phyloP scores from a whole-genome alignment of 305 asterid genomes.

The Caryopteris hybrid region DNA sequence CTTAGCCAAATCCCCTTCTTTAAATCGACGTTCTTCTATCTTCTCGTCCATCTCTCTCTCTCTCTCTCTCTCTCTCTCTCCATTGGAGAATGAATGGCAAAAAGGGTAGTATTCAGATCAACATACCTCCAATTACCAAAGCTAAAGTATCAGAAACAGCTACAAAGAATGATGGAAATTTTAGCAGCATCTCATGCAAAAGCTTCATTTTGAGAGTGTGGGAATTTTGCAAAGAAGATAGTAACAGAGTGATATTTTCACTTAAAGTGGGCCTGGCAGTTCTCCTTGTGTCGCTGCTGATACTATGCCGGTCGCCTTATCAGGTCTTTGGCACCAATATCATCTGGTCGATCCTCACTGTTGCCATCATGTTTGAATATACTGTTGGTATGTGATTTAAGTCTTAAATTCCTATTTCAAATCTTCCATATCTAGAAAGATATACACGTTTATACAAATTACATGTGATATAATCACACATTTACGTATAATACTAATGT shows the following conservation, averaged over 20 bases:
- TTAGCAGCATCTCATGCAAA: slow-evolving; percentile 16
- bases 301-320: slow-evolving; percentile 46
- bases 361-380: slow-evolving; percentile 68
- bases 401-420: too few relatives aligned
- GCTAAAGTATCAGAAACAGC: slow-evolving; percentile 18
- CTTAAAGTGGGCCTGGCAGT: slow-evolving; percentile 66
- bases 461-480: not conserved
- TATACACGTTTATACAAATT: too few relatives aligned
- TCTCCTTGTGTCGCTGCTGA: slow-evolving; percentile 52
- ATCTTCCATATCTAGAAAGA: too few relatives aligned
- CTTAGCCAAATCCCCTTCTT: slow-evolving; percentile 28
- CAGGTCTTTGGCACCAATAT: slow-evolving; percentile 50
- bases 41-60: too few relatives aligned
- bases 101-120: slow-evolving; percentile 43
- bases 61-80: too few relatives aligned
- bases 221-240: slow-evolving; percentile 57
- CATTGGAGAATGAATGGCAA: slow-evolving; percentile 52
- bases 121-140: slow-evolving; percentile 36
- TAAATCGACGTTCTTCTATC: slow-evolving; percentile 19
- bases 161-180: slow-evolving; percentile 3
- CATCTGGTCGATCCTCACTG: slow-evolving; percentile 69
- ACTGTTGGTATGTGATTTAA: slow-evolving; percentile 53
- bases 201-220: slow-evolving; percentile 33
- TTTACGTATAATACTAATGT: not conserved
- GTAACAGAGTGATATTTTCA: slow-evolving; percentile 43